phyloP scores from a whole-genome alignment of 345 rosid species.

The Salix exigua region DNA sequence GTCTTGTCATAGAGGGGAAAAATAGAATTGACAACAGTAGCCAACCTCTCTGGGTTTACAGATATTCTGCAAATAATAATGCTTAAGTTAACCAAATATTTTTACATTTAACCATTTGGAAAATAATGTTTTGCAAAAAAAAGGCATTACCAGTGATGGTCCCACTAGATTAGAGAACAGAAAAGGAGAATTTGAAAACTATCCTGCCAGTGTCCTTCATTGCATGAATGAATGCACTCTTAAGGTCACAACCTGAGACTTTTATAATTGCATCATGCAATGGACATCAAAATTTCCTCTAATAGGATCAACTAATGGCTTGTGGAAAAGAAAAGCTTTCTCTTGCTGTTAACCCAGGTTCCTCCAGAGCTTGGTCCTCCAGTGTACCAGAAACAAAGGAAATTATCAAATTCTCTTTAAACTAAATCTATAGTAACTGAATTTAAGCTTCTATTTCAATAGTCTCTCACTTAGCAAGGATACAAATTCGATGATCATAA shows the following conservation, averaged over 20 bases:
- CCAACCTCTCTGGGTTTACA: not conserved
- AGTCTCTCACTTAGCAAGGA: too few species aligned
- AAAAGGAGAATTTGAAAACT: not conserved
- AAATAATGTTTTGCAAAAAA: not conserved
- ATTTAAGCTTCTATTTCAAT: too few species aligned
- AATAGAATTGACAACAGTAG: not conserved
- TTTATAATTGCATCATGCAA: not conserved
- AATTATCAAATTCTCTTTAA: too few species aligned
- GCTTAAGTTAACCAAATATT: not conserved
- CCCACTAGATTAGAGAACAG: not conserved
- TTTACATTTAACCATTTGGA: not conserved
- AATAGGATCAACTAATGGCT: too few species aligned
- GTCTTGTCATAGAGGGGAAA: not conserved
- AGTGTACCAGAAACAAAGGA: too few species aligned
- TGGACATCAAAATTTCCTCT: not conserved
- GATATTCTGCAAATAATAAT: not conserved
- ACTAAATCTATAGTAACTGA: too few species aligned
- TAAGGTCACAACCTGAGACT: not conserved
- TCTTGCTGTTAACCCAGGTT: too few species aligned
- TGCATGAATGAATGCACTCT: not conserved
- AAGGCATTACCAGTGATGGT: not conserved
- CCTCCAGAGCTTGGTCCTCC: too few species aligned
- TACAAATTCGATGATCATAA: not conserved
- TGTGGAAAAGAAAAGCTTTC: too few species aligned
- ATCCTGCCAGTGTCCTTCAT: not conserved